Evolutionary conservation across 345 rosid species (phyloP).

Genomic region (Jatropha curcas): DNA sequence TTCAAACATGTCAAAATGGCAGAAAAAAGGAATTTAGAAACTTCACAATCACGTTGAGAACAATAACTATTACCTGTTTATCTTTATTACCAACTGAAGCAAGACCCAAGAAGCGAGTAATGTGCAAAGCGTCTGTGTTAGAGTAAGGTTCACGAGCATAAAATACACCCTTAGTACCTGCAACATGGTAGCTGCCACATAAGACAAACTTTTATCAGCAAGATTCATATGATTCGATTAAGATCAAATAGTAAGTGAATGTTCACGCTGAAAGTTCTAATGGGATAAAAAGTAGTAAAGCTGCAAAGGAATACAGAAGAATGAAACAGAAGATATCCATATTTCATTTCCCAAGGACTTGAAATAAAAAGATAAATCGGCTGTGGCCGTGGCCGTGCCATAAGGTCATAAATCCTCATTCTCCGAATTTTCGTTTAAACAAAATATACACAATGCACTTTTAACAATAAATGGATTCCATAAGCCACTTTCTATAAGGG

Average conservation of each 20-base stretch:
- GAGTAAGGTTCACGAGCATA: constrained; percentile 87
- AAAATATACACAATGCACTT: neutral
- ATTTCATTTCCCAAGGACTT: neutral
- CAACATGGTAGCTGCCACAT: constrained; percentile 74
- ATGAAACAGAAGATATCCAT: neutral
- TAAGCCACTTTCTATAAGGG: neutral
- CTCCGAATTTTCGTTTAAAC: neutral
- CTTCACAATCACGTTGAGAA: neutral
- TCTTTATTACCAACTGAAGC: constrained; percentile 87
- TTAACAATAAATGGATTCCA: neutral
- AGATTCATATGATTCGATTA: constrained; percentile 2
- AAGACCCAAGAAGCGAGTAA: constrained; percentile 91
- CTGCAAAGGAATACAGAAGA: neutral
- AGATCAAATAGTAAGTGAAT: neutral
- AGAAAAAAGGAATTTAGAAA: neutral
- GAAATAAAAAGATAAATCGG: neutral
- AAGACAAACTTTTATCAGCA: constrained; percentile 22
- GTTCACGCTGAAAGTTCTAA: neutral
- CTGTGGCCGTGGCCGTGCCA: neutral
- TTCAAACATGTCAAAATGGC: neutral
- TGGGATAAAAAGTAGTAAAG: neutral
- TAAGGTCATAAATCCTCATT: neutral
- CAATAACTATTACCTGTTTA: constrained; percentile 62
- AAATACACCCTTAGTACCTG: constrained; percentile 78
- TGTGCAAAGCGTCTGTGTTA: constrained; percentile 66